A percentile compares a stretch with the other conserved stretches of the same genome.
Evolutionary conservation across 805 yeast genomes (phyloP).

Genomic region (Sugiyamaella americana): DNA sequence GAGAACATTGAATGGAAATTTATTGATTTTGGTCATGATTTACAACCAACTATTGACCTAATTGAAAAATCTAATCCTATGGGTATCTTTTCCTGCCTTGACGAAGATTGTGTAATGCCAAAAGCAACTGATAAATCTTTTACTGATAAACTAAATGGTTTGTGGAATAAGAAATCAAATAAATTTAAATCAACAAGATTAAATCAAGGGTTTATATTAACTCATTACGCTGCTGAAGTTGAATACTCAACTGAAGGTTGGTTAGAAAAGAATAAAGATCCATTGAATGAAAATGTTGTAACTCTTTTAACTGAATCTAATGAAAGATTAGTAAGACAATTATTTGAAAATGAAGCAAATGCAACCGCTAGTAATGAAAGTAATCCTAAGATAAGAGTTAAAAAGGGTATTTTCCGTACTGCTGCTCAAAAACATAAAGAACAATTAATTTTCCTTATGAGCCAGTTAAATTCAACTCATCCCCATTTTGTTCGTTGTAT

Average conservation of each 20-base stretch:
- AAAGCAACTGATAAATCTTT: constrained; percentile 79
- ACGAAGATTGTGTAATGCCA: constrained; percentile 95
- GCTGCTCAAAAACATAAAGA: constrained; percentile 86
- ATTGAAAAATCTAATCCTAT: constrained; percentile 71
- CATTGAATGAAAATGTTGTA: constrained; percentile 70
- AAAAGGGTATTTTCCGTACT: constrained; percentile 53
- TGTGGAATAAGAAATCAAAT: constrained; percentile 49
- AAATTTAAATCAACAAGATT: constrained; percentile 70
- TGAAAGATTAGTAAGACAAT: constrained; percentile 47
- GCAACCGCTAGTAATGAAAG: not conserved
- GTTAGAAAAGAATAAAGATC: constrained; percentile 93
- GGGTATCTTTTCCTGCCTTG: constrained; percentile 79
- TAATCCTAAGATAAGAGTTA: constrained; percentile 21
- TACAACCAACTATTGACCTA: constrained; percentile 89
- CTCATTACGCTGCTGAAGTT: constrained; percentile 96
- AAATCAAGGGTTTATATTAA: constrained; percentile 70
- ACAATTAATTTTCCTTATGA: constrained; percentile 66
- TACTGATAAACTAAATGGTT: constrained; percentile 65
- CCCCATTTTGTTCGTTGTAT: constrained; percentile 98
- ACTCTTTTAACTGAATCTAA: constrained; percentile 53
- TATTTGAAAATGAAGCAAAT: constrained; percentile 40
- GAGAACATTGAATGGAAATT: constrained; percentile 93
- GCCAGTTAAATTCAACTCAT: constrained; percentile 68
- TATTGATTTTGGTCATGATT: constrained; percentile 89
- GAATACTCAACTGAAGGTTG: constrained; percentile 88